These are phyloP conservation scores for Heracleum sosnowskyi DNA, from an alignment of 129 eudicot species.

Conservation along the genomic window DNA sequence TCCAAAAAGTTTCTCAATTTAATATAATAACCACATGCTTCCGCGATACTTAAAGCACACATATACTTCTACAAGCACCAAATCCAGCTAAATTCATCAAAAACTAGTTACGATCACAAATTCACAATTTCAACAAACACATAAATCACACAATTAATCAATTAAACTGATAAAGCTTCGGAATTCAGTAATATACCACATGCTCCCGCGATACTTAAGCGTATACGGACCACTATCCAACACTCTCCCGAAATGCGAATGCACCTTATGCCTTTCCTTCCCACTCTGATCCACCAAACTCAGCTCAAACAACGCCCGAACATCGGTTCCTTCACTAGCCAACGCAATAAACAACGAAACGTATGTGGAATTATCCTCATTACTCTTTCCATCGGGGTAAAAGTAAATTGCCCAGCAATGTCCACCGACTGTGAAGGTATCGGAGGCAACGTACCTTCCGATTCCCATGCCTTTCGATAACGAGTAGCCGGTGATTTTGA, in stretches of 20 bases:
- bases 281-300: slow-evolving; percentile 52
- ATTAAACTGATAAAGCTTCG: not conserved
- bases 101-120: no score
- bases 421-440: slow-evolving; percentile 44
- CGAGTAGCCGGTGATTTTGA: slow-evolving; percentile 42
- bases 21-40: no score
- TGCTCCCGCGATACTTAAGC: slow-evolving; percentile 49
- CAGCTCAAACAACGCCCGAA: slow-evolving; percentile 49
- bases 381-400: slow-evolving; percentile 52
- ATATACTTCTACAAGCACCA: no score
- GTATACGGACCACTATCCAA: slow-evolving; percentile 48
- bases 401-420: slow-evolving; percentile 45
- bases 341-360: slow-evolving; percentile 46
- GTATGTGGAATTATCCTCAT: slow-evolving; percentile 34
- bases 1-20: no score
- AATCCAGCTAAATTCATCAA: no score
- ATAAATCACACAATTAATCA: no score
- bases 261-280: slow-evolving; percentile 41
- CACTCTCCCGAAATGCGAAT: slow-evolving; percentile 41
- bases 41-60: no score
- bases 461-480: slow-evolving; percentile 43
- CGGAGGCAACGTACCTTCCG: slow-evolving; percentile 40
- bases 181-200: slow-evolving; percentile 25
- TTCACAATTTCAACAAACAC: no score
- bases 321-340: slow-evolving; percentile 46